These are phyloP conservation scores for Heliamphora pulchella DNA, from an alignment of 179 eudicot species.

Conservation along the genomic window DNA sequence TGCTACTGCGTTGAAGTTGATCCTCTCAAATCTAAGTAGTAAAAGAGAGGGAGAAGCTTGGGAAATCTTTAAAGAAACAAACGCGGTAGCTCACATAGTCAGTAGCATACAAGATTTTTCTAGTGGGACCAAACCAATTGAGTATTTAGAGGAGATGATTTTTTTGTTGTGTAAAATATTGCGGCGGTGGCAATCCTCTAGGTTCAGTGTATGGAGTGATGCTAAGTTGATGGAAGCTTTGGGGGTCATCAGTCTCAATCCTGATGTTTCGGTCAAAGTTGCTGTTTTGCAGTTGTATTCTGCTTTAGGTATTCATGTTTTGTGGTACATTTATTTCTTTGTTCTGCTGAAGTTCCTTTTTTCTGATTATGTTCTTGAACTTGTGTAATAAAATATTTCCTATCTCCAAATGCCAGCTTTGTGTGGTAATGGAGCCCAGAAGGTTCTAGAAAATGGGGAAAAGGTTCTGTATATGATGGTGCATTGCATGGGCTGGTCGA, in stretches of 20 bases:
- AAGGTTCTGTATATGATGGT: constrained; percentile 31
- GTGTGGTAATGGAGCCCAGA: constrained; percentile 71
- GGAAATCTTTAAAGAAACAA: constrained; percentile 47
- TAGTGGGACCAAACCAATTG: constrained; percentile 33
- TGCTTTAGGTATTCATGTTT: constrained; percentile 58
- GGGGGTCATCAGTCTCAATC: constrained; percentile 28
- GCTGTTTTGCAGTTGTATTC: constrained; percentile 61
- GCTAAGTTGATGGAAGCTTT: constrained; percentile 42
- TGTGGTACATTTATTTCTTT: constrained; percentile 19
- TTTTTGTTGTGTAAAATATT: constrained; percentile 66
- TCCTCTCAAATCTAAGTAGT: constrained; percentile 42
- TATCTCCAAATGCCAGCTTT: constrained; percentile 44
- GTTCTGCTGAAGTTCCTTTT: neutral
- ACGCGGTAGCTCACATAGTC: constrained; percentile 42
- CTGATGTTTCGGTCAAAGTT: constrained; percentile 37
- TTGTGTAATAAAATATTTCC: constrained; percentile 4
- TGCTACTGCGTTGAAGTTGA: constrained; percentile 50
- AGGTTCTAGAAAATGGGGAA: constrained; percentile 50
- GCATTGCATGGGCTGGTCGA: constrained; percentile 49
- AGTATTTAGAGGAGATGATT: constrained; percentile 45
- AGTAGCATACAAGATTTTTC: constrained; percentile 34
- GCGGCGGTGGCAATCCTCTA: constrained; percentile 71
- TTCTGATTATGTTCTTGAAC: constrained; percentile 7
- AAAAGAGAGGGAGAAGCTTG: constrained; percentile 49
- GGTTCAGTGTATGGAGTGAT: constrained; percentile 66